phyloP scores from a whole-genome alignment of 116 monocot species.

The Papilionanthe hybrid region DNA sequence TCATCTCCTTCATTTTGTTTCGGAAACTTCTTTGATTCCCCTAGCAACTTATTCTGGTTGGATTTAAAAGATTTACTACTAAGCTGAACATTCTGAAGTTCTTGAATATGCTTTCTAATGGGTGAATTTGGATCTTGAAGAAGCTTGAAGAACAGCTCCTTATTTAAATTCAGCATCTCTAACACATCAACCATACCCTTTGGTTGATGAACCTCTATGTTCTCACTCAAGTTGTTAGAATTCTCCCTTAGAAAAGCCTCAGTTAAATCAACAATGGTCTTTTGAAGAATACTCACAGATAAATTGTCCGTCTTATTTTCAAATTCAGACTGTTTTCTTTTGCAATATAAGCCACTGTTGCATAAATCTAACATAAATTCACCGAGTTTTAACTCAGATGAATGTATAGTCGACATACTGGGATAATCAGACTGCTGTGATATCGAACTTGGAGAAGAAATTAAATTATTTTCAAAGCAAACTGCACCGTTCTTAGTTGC shows the following conservation, averaged over 20 bases:
- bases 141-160: constrained; percentile 35
- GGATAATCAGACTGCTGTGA: constrained; percentile 4
- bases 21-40: constrained; percentile 14
- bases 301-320: not conserved
- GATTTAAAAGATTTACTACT: constrained; percentile 1
- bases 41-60: constrained; percentile 16
- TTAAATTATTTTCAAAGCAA: not conserved
- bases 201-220: constrained; percentile 11
- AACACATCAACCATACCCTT: constrained; percentile 30
- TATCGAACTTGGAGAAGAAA: constrained; percentile 3
- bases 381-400: constrained; percentile 19
- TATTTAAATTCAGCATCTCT: constrained; percentile 29
- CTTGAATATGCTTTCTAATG: constrained; percentile 24
- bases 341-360: constrained; percentile 1
- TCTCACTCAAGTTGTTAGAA: constrained; percentile 1
- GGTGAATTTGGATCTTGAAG: constrained; percentile 35
- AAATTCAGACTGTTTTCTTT: constrained; percentile 18
- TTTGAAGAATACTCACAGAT: constrained; percentile 11
- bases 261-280: constrained; percentile 12
- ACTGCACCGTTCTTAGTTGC: not conserved
- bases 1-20: constrained; percentile 26
- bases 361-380: constrained; percentile 28
- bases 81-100: constrained; percentile 21
- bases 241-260: constrained; percentile 10
- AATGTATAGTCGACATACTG: constrained; percentile 9